Percentiles rank a stretch among this genome's conserved stretches.
Conservation (phyloP, 768 basidiomycete genomes). For the Xerocomellus intermedius region DNA sequence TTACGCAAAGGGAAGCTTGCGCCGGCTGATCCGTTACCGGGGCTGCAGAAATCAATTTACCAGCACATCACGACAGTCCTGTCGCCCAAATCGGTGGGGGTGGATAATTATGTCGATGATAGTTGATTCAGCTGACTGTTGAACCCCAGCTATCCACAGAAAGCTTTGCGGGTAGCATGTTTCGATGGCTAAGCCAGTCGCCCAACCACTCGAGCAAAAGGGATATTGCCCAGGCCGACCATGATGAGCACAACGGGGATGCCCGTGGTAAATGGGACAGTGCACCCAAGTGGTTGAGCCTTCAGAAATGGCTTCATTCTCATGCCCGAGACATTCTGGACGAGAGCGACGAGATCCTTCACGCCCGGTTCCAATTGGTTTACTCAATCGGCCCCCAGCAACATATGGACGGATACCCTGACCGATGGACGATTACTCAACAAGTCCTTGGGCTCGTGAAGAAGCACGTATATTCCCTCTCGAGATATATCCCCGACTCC, state of each 20-base stretch:
- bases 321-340: slow-evolving; percentile 17
- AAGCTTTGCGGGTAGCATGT: neutral
- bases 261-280: neutral
- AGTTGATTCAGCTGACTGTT: neutral
- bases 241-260: neutral
- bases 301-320: slow-evolving; percentile 15
- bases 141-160: neutral
- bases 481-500: neutral
- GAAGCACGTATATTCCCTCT: neutral
- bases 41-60: neutral
- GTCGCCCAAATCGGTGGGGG: neutral
- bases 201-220: too few species aligned
- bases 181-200: neutral
- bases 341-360: slow-evolving; percentile 25
- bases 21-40: slow-evolving; percentile 17
- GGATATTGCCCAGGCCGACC: too few species aligned
- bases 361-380: slow-evolving; percentile 14
- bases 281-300: slow-evolving; percentile 8
- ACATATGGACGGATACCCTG: slow-evolving; percentile 24
- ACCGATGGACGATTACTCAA: slow-evolving; percentile 30
- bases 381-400: slow-evolving; percentile 27
- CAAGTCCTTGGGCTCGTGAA: slow-evolving; percentile 21
- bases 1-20: slow-evolving; percentile 1
- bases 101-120: neutral
- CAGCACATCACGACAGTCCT: neutral